Base-by-base conservation (phyloP, 768 basidiomycete species). In the Termitomyces titanicus region DNA sequence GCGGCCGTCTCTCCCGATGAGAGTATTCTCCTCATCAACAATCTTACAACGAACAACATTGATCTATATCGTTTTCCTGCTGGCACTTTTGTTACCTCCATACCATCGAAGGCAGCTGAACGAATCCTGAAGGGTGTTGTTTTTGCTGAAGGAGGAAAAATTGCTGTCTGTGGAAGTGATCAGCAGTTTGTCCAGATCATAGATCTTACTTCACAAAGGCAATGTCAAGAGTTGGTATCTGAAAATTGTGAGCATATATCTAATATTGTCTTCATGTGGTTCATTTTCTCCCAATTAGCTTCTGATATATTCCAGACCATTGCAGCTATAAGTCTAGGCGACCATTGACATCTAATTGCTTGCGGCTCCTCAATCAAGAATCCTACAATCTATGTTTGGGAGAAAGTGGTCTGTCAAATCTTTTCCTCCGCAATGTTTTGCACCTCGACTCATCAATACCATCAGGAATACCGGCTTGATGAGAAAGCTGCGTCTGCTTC, bases 141-240 rank as follows among this genome's bases (percentile, higher is more conserved):
- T n/a, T 60, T 54, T 50, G 37, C 22, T 8, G 55, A 60, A 45
- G 55, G 39, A 8, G 45, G 47, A 1, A 57, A 55, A 33, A n/a
- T 61, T 34, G 49, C 45, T 6, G 27, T 55, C 7, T 61, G 59
- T 57, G 58, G 58, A 25, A 59, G 54, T 29, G 49, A 59, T 24
- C 27, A 38, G 25, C 22, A 45, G 5, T 40, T 43, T 15, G 46
- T 55, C 1, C 34, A 61, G 2, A 39, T 61, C 9, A 40, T 57
- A 3, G 45, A 61, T 34, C 20, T 54, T 13, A 53, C 22, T 15
- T 57, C 33, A 3, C 48, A 53, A 8, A 20, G 51, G 33, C 2
- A 29, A 24, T 18, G n/a, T 6, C 44, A 53, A 15, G 34, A 38
- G 10, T 40, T 56, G 20, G 18, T 29, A 2, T 15, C 25, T 24